Evolutionary conservation across 176 grass and related monocot species (phyloP), one percentile per base, ranked within the genome.

Genomic region (Aegilops bicornis): DNA sequence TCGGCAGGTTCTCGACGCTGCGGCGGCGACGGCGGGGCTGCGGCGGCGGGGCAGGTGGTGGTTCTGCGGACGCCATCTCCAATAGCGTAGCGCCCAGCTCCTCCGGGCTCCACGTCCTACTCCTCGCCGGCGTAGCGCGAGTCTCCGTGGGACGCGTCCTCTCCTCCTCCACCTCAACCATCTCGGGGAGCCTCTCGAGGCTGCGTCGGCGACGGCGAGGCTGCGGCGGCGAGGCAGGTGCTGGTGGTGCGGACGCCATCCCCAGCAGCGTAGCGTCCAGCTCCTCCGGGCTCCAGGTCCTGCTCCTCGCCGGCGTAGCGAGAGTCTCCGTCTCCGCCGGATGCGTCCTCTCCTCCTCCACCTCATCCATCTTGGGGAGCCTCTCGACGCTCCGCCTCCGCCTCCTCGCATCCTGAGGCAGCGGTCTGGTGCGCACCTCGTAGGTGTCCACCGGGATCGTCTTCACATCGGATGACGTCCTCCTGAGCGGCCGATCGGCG

Each of bases 381-480:
- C 68, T 86, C 69, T 93, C 84, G 20, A 86, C 64, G 82, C 85
- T 91, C 59, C 79, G 33, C 67, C 88, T n/a, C 74, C 37, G 74
- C 80, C 91, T 81, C 80, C 71, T 74, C 54, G 54, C 54, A 20
- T 22, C 54, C 54, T 22, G 54, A 59, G 54, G 7, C 19, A 59
- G 54, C 52, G 52, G 52, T 74, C 52, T 58, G 17, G 52, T 1
- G 69, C 52, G 52, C 54, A 88, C 76, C 71, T 90, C 92, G 87
- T 87, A 91, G 27, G 88, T 92, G 86, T 84, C 88, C 43, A 91
- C 93, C 61, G 73, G 90, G 84, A 94, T 96, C 22, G 81, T 82
- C 84, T 94, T 96, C 50, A 85, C 85, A 80, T 87, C 80, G 43
- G 72, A 37, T 22, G 58, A 48, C 22, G 58, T 80, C n/a, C 79